Conservation (phyloP, 768 basidiomycete genomes). For the Panus rudis region DNA sequence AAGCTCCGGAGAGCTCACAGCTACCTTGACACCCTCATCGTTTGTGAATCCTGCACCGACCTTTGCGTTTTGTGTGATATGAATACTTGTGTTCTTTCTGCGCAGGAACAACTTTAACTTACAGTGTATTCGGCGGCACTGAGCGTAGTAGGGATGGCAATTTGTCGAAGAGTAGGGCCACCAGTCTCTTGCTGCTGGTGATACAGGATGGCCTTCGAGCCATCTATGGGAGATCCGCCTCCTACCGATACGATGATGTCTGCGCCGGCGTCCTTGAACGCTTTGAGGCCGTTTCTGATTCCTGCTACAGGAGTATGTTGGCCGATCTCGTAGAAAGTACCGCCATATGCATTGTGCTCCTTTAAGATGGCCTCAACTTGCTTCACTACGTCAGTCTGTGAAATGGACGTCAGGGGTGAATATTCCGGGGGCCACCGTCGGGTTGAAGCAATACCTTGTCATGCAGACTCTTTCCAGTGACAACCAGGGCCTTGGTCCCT, state of each 20-base stretch:
- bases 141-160: conserved; percentile 77
- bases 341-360: conserved; percentile 51
- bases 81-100: conserved; percentile 1
- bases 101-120: conserved; percentile 15
- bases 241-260: conserved; percentile 70
- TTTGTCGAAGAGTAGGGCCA: conserved; percentile 49
- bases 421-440: not conserved
- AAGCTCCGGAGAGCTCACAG: conserved; percentile 47
- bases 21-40: conserved; percentile 60
- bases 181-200: conserved; percentile 51
- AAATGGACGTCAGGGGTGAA: not conserved
- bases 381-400: conserved; percentile 54
- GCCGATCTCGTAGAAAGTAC: conserved; percentile 67
- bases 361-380: conserved; percentile 50
- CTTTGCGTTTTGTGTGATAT: conserved; percentile 25
- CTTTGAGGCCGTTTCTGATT: conserved; percentile 48
- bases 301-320: conserved; percentile 66
- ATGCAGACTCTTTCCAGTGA: conserved; percentile 65
- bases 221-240: conserved; percentile 78
- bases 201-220: conserved; percentile 65
- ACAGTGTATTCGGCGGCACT: conserved; percentile 75
- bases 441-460: conserved; percentile 41
- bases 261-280: conserved; percentile 49
- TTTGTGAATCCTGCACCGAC: conserved; percentile 64
- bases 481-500: conserved; percentile 57